Evolutionary conservation across 257 asterid genomes (phyloP), one percentile per base, ranked within the genome.

Genomic region (Solanum medicagineum): DNA sequence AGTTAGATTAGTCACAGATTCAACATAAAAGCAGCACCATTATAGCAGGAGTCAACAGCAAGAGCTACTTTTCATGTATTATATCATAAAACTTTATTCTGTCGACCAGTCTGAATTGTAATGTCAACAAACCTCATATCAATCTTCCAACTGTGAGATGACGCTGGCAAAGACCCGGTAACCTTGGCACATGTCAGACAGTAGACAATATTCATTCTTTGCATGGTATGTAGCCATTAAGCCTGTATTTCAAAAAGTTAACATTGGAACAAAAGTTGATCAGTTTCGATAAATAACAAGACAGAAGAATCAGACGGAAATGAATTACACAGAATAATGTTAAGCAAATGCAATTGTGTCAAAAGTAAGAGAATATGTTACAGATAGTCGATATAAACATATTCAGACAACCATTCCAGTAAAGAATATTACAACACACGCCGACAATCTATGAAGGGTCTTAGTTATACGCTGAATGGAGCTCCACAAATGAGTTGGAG

Each of bases 161-260:
- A 96, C 86, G 71, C 97, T 91, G 80, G 88, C 93, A 82, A 96
- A 96, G 85, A 96, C 97, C 14, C 90, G 86, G 85, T 93, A 95
- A 75, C 99, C 99, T 85, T 95, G 97, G 93, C 94, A 91, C 97
- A 96, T 95, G 88, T 96, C 99, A 3, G 98, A 88, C 16, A 96
- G 92, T 80, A 95, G 97, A 92, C 99, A 96, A 77, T 94, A 94
- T 92, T 96, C 99, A 65, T 96, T 96, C 90, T 91, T 94, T 26
- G 98, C 98, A 91, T 96, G 99, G 91, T 95, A 96, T 32, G 99
- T 96, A 8, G 97, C 97, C 99, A 96, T 94, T 83, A 96, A 87
- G 71, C 99, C 99, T 96, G 97, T 92, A 86, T 55, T 57, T 85
- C 26, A 45, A 49, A 26, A 73, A 54, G 62, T 69, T 81, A 86